Percentiles rank a stretch among this genome's conserved stretches.
phyloP scores from a whole-genome alignment of 805 yeast species.

The Cyberlindnera subsufficiens region DNA sequence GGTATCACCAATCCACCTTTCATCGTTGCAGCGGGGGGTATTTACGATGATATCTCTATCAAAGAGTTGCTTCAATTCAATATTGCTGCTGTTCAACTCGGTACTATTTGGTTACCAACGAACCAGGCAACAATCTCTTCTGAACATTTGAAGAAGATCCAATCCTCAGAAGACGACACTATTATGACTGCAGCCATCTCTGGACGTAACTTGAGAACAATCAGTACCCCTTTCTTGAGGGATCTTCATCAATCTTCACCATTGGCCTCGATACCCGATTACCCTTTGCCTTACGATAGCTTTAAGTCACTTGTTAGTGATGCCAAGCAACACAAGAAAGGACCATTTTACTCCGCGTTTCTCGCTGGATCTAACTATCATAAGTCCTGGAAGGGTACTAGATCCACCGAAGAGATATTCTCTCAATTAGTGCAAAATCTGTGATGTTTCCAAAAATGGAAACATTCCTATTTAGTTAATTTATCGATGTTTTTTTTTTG shows the following conservation, averaged over 20 bases:
- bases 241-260: constrained; percentile 6
- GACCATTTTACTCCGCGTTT: constrained; percentile 8
- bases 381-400: constrained; percentile 14
- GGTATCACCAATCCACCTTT: constrained; percentile 13
- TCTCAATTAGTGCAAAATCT: neutral
- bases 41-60: constrained; percentile 29
- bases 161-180: constrained; percentile 21
- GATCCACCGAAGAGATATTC: constrained; percentile 12
- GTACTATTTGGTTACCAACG: constrained; percentile 40
- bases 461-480: constrained; percentile 1
- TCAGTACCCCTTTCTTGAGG: constrained; percentile 20
- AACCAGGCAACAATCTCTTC: constrained; percentile 13
- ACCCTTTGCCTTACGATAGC: constrained; percentile 22
- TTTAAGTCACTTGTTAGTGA: constrained; percentile 15
- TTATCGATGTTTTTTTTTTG: neutral
- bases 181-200: constrained; percentile 22
- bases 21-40: constrained; percentile 51
- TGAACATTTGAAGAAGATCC: constrained; percentile 9
- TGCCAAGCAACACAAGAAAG: neutral
- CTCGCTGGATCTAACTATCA: constrained; percentile 16
- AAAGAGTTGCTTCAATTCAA: constrained; percentile 32
- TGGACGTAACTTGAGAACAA: constrained; percentile 21
- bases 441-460: neutral
- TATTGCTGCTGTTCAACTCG: constrained; percentile 50
- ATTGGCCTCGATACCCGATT: constrained; percentile 13